These are phyloP conservation scores for Rhodotorula toruloides DNA, from an alignment of 768 basidiomycete genomes.

Conservation along the genomic window DNA sequence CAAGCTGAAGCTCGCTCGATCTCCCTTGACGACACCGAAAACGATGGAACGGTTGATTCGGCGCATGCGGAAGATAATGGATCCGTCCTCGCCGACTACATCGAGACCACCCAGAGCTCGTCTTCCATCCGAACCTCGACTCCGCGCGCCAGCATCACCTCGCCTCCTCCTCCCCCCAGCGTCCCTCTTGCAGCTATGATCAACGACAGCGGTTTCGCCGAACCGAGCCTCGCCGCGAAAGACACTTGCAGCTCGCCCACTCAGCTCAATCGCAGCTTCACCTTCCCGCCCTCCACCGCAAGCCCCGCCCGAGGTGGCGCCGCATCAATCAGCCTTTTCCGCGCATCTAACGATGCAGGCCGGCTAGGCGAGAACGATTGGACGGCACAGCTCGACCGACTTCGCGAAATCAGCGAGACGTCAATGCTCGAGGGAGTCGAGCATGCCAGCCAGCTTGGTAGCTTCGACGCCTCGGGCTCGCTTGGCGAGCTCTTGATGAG, in stretches of 20 bases:
- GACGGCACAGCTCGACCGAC: constrained; percentile 26
- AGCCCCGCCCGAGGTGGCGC: not conserved
- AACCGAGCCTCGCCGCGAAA: not conserved
- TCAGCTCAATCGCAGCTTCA: no score
- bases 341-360: no score
- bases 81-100: not conserved
- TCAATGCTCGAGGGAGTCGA: constrained; percentile 7
- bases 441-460: not conserved
- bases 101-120: not conserved
- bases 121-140: not conserved
- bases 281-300: not conserved
- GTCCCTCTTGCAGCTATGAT: not conserved
- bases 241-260: no score
- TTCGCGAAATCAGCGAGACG: constrained; percentile 4
- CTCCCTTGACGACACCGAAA: no score
- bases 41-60: no score
- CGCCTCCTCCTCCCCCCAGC: not conserved
- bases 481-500: not conserved
- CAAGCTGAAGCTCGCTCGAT: no score
- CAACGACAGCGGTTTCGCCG: constrained; percentile 11
- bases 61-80: no score
- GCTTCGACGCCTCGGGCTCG: not conserved
- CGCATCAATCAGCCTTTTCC: not conserved
- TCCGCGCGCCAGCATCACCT: not conserved
- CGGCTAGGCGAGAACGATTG: constrained; percentile 2